phyloP scores from a whole-genome alignment of 257 asterid genomes.

The Nicotiana benthamiana region DNA sequence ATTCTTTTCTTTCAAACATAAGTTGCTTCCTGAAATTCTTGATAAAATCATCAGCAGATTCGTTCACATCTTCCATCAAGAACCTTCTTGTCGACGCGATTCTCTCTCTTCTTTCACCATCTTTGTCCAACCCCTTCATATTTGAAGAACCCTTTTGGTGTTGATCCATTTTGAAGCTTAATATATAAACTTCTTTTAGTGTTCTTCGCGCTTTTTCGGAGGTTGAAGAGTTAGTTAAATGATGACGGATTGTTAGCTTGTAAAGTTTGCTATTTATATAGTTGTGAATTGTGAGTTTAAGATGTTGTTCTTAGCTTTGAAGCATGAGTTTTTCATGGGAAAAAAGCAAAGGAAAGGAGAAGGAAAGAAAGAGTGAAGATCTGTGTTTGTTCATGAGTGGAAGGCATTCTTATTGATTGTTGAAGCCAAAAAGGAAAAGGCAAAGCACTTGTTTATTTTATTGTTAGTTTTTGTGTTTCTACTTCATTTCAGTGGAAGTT shows the following conservation, averaged over 20 bases:
- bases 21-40: slow-evolving; percentile 39
- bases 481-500: neutral
- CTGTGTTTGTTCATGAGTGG: slow-evolving; percentile 21
- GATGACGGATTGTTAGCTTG: neutral
- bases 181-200: neutral
- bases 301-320: neutral
- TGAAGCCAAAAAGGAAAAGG: neutral
- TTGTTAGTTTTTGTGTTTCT: neutral
- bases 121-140: neutral
- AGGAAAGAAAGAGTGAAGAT: slow-evolving; percentile 14
- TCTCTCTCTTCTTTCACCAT: slow-evolving; percentile 3
- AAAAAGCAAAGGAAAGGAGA: slow-evolving; percentile 18
- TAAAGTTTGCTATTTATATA: neutral
- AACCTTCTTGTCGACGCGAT: neutral
- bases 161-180: slow-evolving; percentile 16
- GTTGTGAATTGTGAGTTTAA: neutral
- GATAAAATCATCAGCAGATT: slow-evolving; percentile 42
- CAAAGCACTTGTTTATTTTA: neutral
- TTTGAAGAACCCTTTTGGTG: slow-evolving; percentile 9
- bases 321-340: slow-evolving; percentile 14
- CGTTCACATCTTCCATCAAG: slow-evolving; percentile 33
- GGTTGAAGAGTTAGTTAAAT: neutral
- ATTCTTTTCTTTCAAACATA: slow-evolving; percentile 28
- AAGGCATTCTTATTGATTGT: slow-evolving; percentile 1
- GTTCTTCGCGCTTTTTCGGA: neutral